Percentiles rank a stretch among this genome's conserved stretches.
Conservation (phyloP, 768 basidiomycete species). For the Lactifluus rugatus region DNA sequence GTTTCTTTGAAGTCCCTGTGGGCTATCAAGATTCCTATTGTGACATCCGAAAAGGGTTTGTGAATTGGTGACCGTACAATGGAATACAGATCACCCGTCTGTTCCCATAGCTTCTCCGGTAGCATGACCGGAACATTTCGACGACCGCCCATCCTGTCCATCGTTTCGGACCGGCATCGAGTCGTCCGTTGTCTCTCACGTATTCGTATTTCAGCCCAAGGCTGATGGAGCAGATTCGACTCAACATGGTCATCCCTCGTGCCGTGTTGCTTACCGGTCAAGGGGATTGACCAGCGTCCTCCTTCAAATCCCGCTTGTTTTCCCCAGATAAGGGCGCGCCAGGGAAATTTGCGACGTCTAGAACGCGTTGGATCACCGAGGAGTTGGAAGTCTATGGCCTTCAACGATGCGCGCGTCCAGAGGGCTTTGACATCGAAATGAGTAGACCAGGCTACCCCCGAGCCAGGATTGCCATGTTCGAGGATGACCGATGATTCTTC, state of each 20-base stretch:
- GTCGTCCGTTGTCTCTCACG: neutral
- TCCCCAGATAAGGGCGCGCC: neutral
- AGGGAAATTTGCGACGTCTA: neutral
- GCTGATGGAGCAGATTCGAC: too few relatives aligned
- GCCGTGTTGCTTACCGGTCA: neutral
- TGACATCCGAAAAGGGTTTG: too few relatives aligned
- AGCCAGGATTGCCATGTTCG: neutral
- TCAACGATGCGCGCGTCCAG: neutral
- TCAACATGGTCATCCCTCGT: neutral
- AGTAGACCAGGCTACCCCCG: neutral
- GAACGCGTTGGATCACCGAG: constrained; percentile 1
- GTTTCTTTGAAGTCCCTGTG: neutral
- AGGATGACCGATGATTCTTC: neutral
- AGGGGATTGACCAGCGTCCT: neutral
- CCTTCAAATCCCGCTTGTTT: neutral
- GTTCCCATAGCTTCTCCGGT: neutral
- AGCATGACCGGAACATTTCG: neutral
- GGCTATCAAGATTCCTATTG: neutral
- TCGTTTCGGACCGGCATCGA: neutral
- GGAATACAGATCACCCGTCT: neutral
- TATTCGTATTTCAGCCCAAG: neutral
- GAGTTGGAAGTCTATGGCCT: neutral
- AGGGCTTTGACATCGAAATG: neutral
- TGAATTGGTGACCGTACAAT: neutral
- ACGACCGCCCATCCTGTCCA: neutral